Evolutionary conservation across 2,329 filamentous ascomycete genomes (phyloP).

Genomic region (Penicillium aurantiogriseum): DNA sequence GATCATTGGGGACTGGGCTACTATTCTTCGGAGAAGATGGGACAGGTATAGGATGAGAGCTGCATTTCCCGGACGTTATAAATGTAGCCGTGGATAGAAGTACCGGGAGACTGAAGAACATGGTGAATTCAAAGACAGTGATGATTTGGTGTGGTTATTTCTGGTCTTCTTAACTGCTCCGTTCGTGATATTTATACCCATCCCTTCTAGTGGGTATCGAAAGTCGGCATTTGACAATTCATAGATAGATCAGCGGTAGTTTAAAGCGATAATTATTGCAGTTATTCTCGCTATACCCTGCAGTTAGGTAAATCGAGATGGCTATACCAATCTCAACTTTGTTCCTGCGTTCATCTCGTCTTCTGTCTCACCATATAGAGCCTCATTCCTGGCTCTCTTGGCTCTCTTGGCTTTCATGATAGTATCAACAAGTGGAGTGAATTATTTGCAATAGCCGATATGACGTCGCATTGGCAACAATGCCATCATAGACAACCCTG

Average conservation of each 20-base stretch:
- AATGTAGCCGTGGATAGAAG: too few species aligned
- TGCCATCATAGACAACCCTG: too few species aligned
- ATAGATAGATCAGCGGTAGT: not conserved
- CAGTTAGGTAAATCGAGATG: too few species aligned
- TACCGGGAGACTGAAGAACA: not conserved
- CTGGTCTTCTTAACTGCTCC: too few species aligned
- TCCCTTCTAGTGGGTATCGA: not conserved
- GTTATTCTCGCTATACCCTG: not conserved
- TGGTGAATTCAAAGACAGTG: not conserved
- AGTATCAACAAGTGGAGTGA: not conserved
- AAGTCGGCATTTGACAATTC: not conserved
- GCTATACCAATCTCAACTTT: not conserved
- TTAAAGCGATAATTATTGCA: not conserved
- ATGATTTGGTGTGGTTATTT: not conserved
- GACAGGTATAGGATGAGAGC: too few species aligned
- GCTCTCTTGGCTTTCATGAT: not conserved
- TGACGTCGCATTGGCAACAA: too few species aligned
- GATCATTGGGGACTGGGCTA: too few species aligned
- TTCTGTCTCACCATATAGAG: not conserved
- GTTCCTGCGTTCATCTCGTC: not conserved
- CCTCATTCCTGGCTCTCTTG: not conserved
- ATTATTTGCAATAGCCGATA: not conserved
- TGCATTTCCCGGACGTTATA: too few species aligned
- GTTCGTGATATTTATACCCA: not conserved
- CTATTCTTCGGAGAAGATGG: too few species aligned